Conservation (phyloP, 129 eudicot species). For the Sambucus nigra region DNA sequence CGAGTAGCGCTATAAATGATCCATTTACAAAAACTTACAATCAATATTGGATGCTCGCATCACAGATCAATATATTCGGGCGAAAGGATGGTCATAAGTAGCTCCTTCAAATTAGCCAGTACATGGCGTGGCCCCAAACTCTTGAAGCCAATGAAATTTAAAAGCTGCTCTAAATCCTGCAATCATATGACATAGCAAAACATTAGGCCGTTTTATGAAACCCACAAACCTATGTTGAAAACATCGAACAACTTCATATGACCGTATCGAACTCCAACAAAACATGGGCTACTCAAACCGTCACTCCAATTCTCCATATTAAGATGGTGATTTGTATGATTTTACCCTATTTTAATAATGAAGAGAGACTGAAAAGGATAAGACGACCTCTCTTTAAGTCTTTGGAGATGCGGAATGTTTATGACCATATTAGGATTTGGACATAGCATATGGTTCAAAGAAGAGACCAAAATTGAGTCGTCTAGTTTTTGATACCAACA, state of each 20-base stretch:
- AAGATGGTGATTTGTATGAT: too few relatives aligned
- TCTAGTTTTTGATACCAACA: too few relatives aligned
- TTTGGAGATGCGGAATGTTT: too few relatives aligned
- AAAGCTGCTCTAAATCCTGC: constrained; percentile 92
- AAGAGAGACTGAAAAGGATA: too few relatives aligned
- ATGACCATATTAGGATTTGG: too few relatives aligned
- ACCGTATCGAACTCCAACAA: background rate
- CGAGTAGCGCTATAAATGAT: constrained; percentile 20
- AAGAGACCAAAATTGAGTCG: too few relatives aligned
- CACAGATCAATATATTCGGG: constrained; percentile 56
- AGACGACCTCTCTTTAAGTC: too few relatives aligned
- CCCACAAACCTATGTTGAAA: background rate
- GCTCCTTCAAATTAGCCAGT: constrained; percentile 81
- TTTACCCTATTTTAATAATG: too few relatives aligned
- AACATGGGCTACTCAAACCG: too few relatives aligned
- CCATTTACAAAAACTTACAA: constrained; percentile 54
- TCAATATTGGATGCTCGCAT: constrained; percentile 10
- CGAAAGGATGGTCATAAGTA: constrained; percentile 60
- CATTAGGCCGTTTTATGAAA: background rate
- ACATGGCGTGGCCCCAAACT: constrained; percentile 97
- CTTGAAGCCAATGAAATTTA: constrained; percentile 73
- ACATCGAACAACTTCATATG: background rate
- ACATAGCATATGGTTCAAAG: too few relatives aligned
- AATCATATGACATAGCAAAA: constrained; percentile 1
- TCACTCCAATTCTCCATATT: too few relatives aligned